Conservation (phyloP, 371 early-diverging fungal genomes). For the Zychaea mexicana region DNA sequence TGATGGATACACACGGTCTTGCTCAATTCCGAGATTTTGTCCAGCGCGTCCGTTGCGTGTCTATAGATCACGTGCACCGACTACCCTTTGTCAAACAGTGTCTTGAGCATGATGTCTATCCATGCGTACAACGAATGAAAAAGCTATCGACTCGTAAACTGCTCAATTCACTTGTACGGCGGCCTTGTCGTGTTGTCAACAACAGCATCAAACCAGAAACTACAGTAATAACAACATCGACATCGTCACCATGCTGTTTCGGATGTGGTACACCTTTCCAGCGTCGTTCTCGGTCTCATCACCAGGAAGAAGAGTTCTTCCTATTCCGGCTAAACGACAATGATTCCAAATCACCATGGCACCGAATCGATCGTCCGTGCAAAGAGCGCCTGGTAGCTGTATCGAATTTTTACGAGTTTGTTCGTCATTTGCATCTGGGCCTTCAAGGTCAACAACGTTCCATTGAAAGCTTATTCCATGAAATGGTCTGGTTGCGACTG, state of each 20-base stretch:
- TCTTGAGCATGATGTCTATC: conserved; percentile 78
- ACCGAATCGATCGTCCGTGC: conserved; percentile 64
- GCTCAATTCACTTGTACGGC: conserved; percentile 72
- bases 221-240: conserved; percentile 19
- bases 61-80: conserved; percentile 61
- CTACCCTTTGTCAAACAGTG: conserved; percentile 75
- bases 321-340: conserved; percentile 72
- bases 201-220: too few relatives aligned
- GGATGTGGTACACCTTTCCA: conserved; percentile 55
- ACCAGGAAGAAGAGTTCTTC: conserved; percentile 29
- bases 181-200: conserved; percentile 59
- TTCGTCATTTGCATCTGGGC: conserved; percentile 77
- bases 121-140: conserved; percentile 76
- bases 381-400: conserved; percentile 61
- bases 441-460: conserved; percentile 63
- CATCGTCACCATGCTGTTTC: conserved; percentile 49
- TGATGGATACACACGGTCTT: conserved; percentile 62
- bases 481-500: conserved; percentile 73
- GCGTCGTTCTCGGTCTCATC: neutral
- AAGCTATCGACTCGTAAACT: conserved; percentile 71
- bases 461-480: conserved; percentile 69
- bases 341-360: conserved; percentile 69
- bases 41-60: conserved; percentile 49
- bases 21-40: conserved; percentile 74
- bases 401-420: conserved; percentile 86